Conservation (phyloP, 2,329 filamentous ascomycete genomes). For the Neopestalotiopsis sp. region DNA sequence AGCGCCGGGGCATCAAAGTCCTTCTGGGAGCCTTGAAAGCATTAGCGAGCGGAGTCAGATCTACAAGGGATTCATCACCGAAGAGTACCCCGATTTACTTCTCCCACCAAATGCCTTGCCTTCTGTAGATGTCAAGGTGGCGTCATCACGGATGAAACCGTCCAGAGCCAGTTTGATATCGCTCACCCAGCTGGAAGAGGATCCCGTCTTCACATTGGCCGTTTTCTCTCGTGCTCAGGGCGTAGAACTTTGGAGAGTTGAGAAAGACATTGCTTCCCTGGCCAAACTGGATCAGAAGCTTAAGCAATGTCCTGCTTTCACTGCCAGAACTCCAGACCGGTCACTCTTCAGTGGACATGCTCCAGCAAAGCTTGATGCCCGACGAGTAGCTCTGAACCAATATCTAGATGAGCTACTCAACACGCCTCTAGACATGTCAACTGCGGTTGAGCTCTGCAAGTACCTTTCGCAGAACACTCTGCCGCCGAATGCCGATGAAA, state of each 20-base stretch:
- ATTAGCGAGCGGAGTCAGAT: slow-evolving; percentile 58
- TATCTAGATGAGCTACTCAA: slow-evolving; percentile 89
- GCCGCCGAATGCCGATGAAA: slow-evolving; percentile 67
- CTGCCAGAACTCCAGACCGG: slow-evolving; percentile 80
- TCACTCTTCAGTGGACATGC: slow-evolving; percentile 90
- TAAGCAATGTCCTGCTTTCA: slow-evolving; percentile 75
- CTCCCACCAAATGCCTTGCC: slow-evolving; percentile 88
- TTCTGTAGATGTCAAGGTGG: slow-evolving; percentile 84
- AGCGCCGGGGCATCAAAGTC: slow-evolving; percentile 34
- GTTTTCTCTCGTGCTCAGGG: slow-evolving; percentile 78
- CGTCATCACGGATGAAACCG: slow-evolving; percentile 93
- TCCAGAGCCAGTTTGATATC: slow-evolving; percentile 85
- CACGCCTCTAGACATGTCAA: slow-evolving; percentile 77
- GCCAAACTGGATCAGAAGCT: slow-evolving; percentile 82
- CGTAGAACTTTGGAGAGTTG: slow-evolving; percentile 88
- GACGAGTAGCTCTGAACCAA: slow-evolving; percentile 77
- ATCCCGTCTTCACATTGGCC: slow-evolving; percentile 91
- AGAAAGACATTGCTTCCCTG: slow-evolving; percentile 87
- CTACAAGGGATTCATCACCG: slow-evolving; percentile 79
- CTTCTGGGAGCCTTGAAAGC: slow-evolving; percentile 41
- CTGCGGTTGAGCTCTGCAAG: slow-evolving; percentile 82
- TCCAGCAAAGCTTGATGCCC: slow-evolving; percentile 89
- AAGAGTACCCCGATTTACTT: slow-evolving; percentile 85
- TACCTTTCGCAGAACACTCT: slow-evolving; percentile 77
- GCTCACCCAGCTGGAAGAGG: slow-evolving; percentile 82